phyloP scores from a whole-genome alignment of 345 rosid genomes.

The Linum lewisii region DNA sequence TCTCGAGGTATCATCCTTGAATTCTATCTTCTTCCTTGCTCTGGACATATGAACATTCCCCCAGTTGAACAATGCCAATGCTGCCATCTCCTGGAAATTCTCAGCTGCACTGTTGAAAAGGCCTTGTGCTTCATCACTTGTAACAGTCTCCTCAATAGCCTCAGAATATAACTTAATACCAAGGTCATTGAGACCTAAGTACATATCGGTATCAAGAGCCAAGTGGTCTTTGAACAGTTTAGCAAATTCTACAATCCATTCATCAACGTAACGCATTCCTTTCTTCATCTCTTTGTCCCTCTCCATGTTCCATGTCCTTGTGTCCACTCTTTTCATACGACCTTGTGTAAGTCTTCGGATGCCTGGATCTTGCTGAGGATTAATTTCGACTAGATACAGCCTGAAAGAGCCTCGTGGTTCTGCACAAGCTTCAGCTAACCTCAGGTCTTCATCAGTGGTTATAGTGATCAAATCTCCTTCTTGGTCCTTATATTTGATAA shows the following conservation, averaged over 20 bases:
- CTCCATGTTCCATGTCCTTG: constrained; percentile 26
- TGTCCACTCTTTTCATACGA: constrained; percentile 13
- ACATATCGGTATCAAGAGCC: constrained; percentile 58
- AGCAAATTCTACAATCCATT: constrained; percentile 81
- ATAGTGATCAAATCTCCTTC: constrained; percentile 91
- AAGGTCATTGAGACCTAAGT: constrained; percentile 69
- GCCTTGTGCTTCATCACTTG: constrained; percentile 74
- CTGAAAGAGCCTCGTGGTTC: constrained; percentile 37
- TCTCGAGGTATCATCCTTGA: constrained; percentile 41
- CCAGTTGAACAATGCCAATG: constrained; percentile 77
- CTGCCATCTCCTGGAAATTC: constrained; percentile 81
- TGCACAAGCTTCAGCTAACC: constrained; percentile 56
- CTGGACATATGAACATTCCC: constrained; percentile 82
- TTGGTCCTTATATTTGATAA: constrained; percentile 68
- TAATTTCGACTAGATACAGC: constrained; percentile 55
- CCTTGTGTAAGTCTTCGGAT: constrained; percentile 30
- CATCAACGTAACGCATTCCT: constrained; percentile 39
- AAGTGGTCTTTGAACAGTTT: constrained; percentile 66
- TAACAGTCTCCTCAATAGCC: constrained; percentile 85
- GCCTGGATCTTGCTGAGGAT: constrained; percentile 48
- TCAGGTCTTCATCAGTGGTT: constrained; percentile 72
- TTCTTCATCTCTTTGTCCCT: constrained; percentile 23
- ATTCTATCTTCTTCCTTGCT: constrained; percentile 61
- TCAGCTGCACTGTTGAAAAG: constrained; percentile 62
- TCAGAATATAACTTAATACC: constrained; percentile 76